Evolutionary conservation across 2,329 filamentous ascomycete species (phyloP), one percentile per base, ranked within the genome.

Genomic region (Graphium sp.): DNA sequence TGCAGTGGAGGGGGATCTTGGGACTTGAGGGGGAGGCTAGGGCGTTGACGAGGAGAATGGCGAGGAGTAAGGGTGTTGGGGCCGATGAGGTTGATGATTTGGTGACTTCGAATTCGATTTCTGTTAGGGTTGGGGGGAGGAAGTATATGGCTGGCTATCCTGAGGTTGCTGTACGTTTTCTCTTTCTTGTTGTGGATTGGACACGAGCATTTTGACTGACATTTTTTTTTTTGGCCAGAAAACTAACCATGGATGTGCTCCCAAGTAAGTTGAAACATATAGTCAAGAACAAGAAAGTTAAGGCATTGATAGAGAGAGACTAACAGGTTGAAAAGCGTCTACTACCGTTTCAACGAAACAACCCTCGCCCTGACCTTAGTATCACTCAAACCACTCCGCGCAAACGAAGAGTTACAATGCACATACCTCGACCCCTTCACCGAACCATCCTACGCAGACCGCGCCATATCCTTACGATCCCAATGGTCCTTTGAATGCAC

Each of bases 191-290:
- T 13, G 16, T 27, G n/a, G 15, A 9, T 18, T 5, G 9, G 20
- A 27, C 11, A 7, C 22, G 18, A 4, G 7, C 20, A 6, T 4
- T 16, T 30, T 14, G 14, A 19, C 26, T 28, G 15, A 28, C 26
- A 12, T 24, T 11, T 2, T 18, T n/a, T 19, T n/a, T n/a, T n/a
- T 18, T 5, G 15, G n/a, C n/a, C 14, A 33, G 32, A 30, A 29
- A 30, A 25, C 28, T 16, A 33, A 33, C 24, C 32, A 33, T 18
- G 24, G 28, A 16, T 33, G 32, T 22, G 19, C 18, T 7, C 20
- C 32, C 25, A 33, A 33, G 32, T 33, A 18, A 32, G 30, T 14
- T n/a, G n/a, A n/a, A n/a, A n/a, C n/a, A n/a, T n/a, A n/a, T n/a
- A n/a, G n/a, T n/a, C n/a, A n/a, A n/a, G n/a, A n/a, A n/a, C n/a